These are phyloP conservation scores for Heliamphora pulchella DNA, from an alignment of 179 eudicot species.

Conservation along the genomic window DNA sequence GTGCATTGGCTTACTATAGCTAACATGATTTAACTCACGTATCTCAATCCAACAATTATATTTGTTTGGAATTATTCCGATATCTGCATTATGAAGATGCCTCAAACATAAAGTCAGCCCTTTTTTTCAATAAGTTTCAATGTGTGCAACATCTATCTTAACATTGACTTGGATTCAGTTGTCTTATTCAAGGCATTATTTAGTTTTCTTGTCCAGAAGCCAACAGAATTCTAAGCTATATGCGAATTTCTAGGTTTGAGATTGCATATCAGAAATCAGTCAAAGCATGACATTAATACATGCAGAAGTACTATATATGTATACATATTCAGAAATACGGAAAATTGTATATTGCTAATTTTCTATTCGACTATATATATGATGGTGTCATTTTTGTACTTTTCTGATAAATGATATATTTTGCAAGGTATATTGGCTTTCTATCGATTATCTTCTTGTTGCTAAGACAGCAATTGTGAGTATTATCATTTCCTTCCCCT, in stretches of 20 bases:
- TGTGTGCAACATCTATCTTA: neutral
- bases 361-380: neutral
- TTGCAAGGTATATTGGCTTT: constrained; percentile 83
- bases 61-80: neutral
- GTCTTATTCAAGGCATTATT: neutral
- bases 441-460: constrained; percentile 69
- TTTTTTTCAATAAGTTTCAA: neutral
- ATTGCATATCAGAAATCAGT: neutral
- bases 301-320: neutral
- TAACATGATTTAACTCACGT: neutral
- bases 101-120: neutral
- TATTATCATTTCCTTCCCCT: constrained; percentile 18
- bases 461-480: constrained; percentile 91
- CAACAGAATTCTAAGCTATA: neutral
- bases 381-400: neutral
- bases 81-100: neutral
- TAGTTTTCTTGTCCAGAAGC: neutral
- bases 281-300: neutral
- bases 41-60: neutral
- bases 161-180: neutral
- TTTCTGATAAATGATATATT: constrained; percentile 12
- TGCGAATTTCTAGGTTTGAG: neutral
- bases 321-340: neutral
- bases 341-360: neutral
- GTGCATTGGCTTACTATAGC: neutral